Evolutionary conservation across 2,329 filamentous ascomycete species (phyloP).

Genomic region (Alternaria sp.): DNA sequence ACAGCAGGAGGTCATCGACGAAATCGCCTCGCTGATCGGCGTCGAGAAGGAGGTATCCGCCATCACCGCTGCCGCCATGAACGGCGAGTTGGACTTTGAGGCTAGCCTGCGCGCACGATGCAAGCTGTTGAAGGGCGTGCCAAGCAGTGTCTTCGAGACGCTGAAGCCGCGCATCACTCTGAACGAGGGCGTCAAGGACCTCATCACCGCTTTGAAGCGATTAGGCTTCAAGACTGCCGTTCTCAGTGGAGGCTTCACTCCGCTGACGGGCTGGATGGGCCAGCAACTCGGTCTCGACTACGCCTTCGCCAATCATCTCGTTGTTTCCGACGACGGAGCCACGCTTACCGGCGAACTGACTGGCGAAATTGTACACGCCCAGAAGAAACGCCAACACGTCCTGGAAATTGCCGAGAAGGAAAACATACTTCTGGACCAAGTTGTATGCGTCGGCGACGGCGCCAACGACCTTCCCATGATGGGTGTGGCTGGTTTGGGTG

Average conservation of each 20-base stretch:
- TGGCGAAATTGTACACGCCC: conserved; percentile 76
- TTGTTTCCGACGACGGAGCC: conserved; percentile 62
- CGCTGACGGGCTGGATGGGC: conserved; percentile 87
- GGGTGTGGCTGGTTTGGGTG: conserved; percentile 74
- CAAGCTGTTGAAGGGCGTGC: conserved; percentile 79
- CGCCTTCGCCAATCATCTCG: conserved; percentile 85
- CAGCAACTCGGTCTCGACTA: conserved; percentile 83
- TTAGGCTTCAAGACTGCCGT: conserved; percentile 90
- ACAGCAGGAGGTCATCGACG: conserved; percentile 96
- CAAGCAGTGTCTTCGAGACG: conserved; percentile 78
- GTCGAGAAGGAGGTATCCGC: conserved; percentile 82
- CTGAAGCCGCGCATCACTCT: conserved; percentile 79
- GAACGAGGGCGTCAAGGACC: conserved; percentile 78
- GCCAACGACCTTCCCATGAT: conserved; percentile 87
- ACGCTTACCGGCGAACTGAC: conserved; percentile 76
- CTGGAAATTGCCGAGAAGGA: conserved; percentile 75
- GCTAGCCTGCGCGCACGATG: conserved; percentile 83
- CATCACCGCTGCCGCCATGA: conserved; percentile 94
- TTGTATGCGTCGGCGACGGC: conserved; percentile 80
- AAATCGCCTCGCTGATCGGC: conserved; percentile 85
- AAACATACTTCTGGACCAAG: conserved; percentile 69
- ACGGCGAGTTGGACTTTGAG: conserved; percentile 92
- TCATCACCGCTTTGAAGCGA: conserved; percentile 76
- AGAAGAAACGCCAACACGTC: conserved; percentile 76
- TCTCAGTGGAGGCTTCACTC: conserved; percentile 89